Conservation (phyloP, 768 basidiomycete genomes). For the Tylopilus cervinicoccineus region DNA sequence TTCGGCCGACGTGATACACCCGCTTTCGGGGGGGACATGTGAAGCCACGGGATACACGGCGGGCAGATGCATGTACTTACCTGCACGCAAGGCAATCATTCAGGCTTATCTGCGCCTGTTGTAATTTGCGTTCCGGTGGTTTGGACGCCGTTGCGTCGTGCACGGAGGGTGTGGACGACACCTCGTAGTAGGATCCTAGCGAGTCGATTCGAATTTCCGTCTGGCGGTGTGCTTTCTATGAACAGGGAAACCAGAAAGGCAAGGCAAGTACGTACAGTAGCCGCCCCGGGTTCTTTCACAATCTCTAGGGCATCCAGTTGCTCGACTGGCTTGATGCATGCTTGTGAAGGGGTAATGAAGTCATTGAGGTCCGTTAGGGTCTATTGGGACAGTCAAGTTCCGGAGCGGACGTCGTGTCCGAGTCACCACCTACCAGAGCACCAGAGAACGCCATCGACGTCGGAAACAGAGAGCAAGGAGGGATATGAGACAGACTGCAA, state of each 20-base stretch:
- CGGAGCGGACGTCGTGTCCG: not conserved
- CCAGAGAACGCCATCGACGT: constrained; percentile 79
- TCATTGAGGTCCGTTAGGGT: constrained; percentile 94
- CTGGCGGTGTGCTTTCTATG: constrained; percentile 36
- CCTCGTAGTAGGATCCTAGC: constrained; percentile 84
- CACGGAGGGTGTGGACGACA: constrained; percentile 36
- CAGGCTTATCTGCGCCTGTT: constrained; percentile 92
- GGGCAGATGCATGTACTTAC: constrained; percentile 46
- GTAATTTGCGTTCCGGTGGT: constrained; percentile 53
- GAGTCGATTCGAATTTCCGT: constrained; percentile 91
- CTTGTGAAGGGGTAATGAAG: constrained; percentile 94
- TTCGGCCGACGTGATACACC: constrained; percentile 98
- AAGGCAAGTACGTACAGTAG: constrained; percentile 34
- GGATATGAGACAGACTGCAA: not conserved
- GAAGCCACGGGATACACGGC: not conserved
- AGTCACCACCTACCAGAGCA: constrained; percentile 54
- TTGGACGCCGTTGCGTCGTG: constrained; percentile 20
- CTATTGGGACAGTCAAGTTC: constrained; percentile 36
- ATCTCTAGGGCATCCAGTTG: constrained; percentile 43
- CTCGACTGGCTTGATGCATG: constrained; percentile 94
- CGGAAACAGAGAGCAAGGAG: not conserved
- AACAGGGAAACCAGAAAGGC: not conserved
- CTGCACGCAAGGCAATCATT: constrained; percentile 99
- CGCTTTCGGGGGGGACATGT: constrained; percentile 46
- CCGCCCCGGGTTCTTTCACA: constrained; percentile 36